Conservation (phyloP, 1,284 basidiomycete species). For the Cronartium quercuum region DNA sequence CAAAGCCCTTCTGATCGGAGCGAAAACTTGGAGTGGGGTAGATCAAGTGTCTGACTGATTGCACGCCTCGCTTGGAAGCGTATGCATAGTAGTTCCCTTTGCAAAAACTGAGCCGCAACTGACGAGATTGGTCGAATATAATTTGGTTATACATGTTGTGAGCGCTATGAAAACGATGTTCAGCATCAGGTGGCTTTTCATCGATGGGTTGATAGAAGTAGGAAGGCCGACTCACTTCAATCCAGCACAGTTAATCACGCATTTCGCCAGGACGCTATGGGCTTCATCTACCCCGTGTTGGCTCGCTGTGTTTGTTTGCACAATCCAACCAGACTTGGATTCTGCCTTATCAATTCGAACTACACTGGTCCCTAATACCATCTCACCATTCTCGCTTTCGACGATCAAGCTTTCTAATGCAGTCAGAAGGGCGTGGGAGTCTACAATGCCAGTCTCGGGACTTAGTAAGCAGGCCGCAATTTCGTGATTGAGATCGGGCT, state of each 20-base stretch:
- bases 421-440: conserved; percentile 61
- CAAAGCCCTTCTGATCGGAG: conserved; percentile 45
- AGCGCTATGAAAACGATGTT: background rate
- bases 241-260: conserved; percentile 81
- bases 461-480: conserved; percentile 72
- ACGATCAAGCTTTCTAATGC: conserved; percentile 41
- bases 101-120: conserved; percentile 42
- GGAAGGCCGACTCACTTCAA: conserved; percentile 56
- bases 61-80: conserved; percentile 60
- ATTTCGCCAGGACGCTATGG: conserved; percentile 73
- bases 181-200: conserved; percentile 51
- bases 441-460: conserved; percentile 83
- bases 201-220: conserved; percentile 54
- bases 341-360: conserved; percentile 71
- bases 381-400: conserved; percentile 64
- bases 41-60: conserved; percentile 66
- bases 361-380: conserved; percentile 74
- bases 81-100: conserved; percentile 42
- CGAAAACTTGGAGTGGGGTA: conserved; percentile 67
- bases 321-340: conserved; percentile 54
- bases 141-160: conserved; percentile 44
- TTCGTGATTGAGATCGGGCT: conserved; percentile 69
- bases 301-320: conserved; percentile 52
- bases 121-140: conserved; percentile 34
- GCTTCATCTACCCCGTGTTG: conserved; percentile 19